A percentile compares a stretch with the other conserved stretches of the same genome.
Evolutionary conservation across 2,329 filamentous ascomycete species (phyloP).

Genomic region (Talaromyces pinophilus): DNA sequence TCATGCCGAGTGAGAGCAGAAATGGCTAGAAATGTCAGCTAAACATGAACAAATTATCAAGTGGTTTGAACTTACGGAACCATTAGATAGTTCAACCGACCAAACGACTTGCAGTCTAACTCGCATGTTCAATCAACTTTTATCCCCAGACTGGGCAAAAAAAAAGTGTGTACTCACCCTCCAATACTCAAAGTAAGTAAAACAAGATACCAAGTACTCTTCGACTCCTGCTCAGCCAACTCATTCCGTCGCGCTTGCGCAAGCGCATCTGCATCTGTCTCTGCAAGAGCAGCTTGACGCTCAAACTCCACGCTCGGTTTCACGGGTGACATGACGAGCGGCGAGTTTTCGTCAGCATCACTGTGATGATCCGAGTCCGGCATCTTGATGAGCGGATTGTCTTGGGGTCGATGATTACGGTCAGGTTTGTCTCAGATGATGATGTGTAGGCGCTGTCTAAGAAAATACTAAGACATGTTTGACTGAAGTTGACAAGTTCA

Average conservation of each 20-base stretch:
- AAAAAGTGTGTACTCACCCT: constrained; percentile 45
- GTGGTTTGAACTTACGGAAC: constrained; percentile 59
- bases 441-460: not conserved
- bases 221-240: constrained; percentile 58
- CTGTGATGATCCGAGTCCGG: constrained; percentile 21
- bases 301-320: constrained; percentile 25
- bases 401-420: not conserved
- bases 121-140: not conserved
- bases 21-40: constrained; percentile 57
- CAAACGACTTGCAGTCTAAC: constrained; percentile 82
- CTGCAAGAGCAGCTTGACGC: constrained; percentile 1
- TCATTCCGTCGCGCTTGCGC: constrained; percentile 29
- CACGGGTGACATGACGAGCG: constrained; percentile 33
- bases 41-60: not conserved
- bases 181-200: constrained; percentile 83
- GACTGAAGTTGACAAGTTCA: no score
- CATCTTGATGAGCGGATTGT: not conserved
- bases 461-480: not conserved
- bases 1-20: constrained; percentile 75
- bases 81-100: constrained; percentile 93
- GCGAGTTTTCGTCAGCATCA: constrained; percentile 32
- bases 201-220: constrained; percentile 82
- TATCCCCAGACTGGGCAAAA: not conserved
- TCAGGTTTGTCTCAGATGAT: not conserved
- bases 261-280: constrained; percentile 17